Evolutionary conservation across 345 rosid species (phyloP), one percentile per base, ranked within the genome.

Genomic region (Garcia nutans): DNA sequence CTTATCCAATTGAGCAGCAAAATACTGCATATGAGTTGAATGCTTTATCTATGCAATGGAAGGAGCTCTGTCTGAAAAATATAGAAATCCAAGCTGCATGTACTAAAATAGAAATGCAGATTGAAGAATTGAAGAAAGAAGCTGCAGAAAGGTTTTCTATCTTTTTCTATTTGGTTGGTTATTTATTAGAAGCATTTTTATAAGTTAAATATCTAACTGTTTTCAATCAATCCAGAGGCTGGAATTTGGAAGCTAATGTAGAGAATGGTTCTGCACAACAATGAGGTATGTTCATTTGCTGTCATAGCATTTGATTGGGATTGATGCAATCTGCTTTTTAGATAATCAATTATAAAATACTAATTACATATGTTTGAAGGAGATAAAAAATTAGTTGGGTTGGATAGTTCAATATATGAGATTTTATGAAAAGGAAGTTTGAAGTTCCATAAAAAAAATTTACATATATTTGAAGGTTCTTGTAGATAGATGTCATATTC

Each of bases 41-140:
- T 84, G 93, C 98, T 74, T 84, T 93, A 75, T 87, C 97, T 16
- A 83, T 89, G 20, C 96, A 96, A 84, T 96, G 99, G 99, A 90
- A 86, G 83, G 94, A 92, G 78, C 97, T 96, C 65, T 89, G 96
- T 77, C 77, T 74, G 73, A 96, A 96, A 84, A 96, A 93, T 70
- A 92, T 92, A 80, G 93, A 90, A 79, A 96, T 96, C 65, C 94
- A 88, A 67, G 82, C 88, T 71, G 96, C 94, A n/a, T 92, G 97
- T 79, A 78, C 85, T 58, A 72, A 81, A 73, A 76, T 90, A 65
- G 93, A 93, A 82, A 85, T 82, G 52, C 91, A 88, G 67, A 76
- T 90, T 37, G 92, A 87, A 70, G 89, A 84, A 56, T 70, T 74
- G 37, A 90, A 79, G 85, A 87, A 76, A 79, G 98, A 92, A 88